A percentile compares a stretch with the other conserved stretches of the same genome.
phyloP scores from a whole-genome alignment of 2,329 filamentous ascomycete genomes.

The Peltaster fructicola region DNA sequence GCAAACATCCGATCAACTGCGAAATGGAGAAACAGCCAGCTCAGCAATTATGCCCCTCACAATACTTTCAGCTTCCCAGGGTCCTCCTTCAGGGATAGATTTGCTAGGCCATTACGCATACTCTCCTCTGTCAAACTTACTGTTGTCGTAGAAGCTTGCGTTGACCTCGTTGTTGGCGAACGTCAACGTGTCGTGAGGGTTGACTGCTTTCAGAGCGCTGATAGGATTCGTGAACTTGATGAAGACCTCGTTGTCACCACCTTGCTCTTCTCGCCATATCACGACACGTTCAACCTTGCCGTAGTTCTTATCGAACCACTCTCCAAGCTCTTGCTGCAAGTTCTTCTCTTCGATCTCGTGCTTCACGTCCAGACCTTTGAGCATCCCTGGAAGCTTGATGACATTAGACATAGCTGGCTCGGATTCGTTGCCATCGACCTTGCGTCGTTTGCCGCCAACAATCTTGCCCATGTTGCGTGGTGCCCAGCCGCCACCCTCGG shows the following conservation, averaged over 20 bases:
- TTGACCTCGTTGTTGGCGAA: constrained; percentile 76
- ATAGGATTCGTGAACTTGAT: constrained; percentile 81
- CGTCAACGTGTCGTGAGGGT: constrained; percentile 68
- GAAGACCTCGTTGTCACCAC: constrained; percentile 44
- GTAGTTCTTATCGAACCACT: constrained; percentile 67
- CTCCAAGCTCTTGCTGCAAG: constrained; percentile 84
- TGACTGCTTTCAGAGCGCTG: constrained; percentile 77
- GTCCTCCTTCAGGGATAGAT: too few relatives aligned
- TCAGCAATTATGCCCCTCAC: too few relatives aligned
- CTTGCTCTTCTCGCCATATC: constrained; percentile 39
- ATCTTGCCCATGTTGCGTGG: constrained; percentile 58
- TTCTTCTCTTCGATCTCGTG: constrained; percentile 53
- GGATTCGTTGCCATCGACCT: constrained; percentile 16
- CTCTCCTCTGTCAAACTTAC: constrained; percentile 57
- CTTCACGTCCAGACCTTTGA: constrained; percentile 66
- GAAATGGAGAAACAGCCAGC: too few relatives aligned
- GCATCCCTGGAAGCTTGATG: constrained; percentile 66
- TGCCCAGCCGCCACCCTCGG: constrained; percentile 61
- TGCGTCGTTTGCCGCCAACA: constrained; percentile 52
- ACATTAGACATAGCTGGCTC: constrained; percentile 54
- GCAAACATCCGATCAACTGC: too few relatives aligned
- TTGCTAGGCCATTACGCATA: too few relatives aligned
- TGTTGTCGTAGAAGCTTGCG: constrained; percentile 66
- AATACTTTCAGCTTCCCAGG: too few relatives aligned
- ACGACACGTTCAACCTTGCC: constrained; percentile 23